phyloP scores from a whole-genome alignment of 805 yeast genomes.

The Dipodascopsis tothii region DNA sequence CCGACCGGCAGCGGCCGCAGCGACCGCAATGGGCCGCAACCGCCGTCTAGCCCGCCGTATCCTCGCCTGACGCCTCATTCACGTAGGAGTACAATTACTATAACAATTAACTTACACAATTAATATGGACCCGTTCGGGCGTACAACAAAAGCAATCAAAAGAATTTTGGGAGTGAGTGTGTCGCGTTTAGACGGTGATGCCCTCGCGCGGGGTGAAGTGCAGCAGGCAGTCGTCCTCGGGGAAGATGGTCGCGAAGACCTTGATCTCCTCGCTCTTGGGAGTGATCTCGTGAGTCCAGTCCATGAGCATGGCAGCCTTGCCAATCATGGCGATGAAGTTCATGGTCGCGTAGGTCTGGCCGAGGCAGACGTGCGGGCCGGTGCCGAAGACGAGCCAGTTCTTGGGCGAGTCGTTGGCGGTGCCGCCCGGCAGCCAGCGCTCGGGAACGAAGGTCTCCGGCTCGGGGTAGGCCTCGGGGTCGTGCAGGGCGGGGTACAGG shows the following conservation, averaged over 20 bases:
- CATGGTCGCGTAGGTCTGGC: slow-evolving; percentile 88
- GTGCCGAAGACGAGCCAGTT: slow-evolving; percentile 97
- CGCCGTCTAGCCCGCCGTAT: too few species aligned
- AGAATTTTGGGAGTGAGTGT: too few species aligned
- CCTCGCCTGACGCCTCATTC: too few species aligned
- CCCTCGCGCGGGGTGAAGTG: slow-evolving; percentile 41
- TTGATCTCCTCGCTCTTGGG: slow-evolving; percentile 82
- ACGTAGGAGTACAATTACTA: too few species aligned
- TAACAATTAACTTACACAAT: too few species aligned
- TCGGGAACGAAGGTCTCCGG: slow-evolving; percentile 95
- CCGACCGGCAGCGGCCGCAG: too few species aligned
- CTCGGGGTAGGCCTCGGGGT: slow-evolving; percentile 89
- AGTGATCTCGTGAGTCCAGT: slow-evolving; percentile 76
- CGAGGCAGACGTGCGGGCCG: slow-evolving; percentile 94
- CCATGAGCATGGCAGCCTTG: slow-evolving; percentile 73
- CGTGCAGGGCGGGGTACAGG: slow-evolving; percentile 90
- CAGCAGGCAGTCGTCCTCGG: slow-evolving; percentile 85
- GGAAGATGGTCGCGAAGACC: slow-evolving; percentile 97
- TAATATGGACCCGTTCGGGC: too few species aligned
- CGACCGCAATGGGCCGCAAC: too few species aligned
- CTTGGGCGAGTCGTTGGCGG: slow-evolving; percentile 50
- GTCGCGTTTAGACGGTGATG: neutral
- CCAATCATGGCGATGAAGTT: slow-evolving; percentile 86
- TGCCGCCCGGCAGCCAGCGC: slow-evolving; percentile 75
- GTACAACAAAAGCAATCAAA: too few species aligned